Percentiles rank a stretch among this genome's conserved stretches.
Conservation (phyloP, 108 stramenopile genomes). For the Schizochytrium sp. region DNA sequence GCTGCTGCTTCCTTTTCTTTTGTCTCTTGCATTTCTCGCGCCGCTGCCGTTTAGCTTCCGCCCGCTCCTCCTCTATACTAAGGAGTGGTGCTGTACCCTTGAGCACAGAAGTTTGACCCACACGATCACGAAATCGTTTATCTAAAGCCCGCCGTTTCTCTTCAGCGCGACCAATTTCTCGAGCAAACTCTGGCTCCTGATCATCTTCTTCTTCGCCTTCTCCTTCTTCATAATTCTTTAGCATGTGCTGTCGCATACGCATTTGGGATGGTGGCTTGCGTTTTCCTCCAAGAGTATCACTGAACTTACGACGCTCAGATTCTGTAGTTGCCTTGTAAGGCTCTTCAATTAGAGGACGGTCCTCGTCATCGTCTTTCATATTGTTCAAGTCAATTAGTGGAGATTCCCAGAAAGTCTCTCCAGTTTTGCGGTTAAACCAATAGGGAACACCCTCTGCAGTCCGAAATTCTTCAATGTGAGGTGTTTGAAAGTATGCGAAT, state of each 20-base stretch:
- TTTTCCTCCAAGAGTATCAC: not conserved
- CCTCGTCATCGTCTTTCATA: slow-evolving; percentile 65
- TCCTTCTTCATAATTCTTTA: slow-evolving; percentile 19
- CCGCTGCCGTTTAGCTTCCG: slow-evolving; percentile 19
- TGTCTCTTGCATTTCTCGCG: not conserved
- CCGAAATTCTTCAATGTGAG: slow-evolving; percentile 69
- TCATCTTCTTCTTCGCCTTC: not conserved
- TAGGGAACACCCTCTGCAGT: slow-evolving; percentile 78
- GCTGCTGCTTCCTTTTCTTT: slow-evolving; percentile 8
- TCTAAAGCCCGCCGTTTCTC: slow-evolving; percentile 54
- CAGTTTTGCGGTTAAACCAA: slow-evolving; percentile 78
- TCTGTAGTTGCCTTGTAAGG: not conserved
- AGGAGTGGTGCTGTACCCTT: slow-evolving; percentile 39
- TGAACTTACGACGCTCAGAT: slow-evolving; percentile 40
- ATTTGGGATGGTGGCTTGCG: slow-evolving; percentile 33
- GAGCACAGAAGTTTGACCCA: slow-evolving; percentile 27
- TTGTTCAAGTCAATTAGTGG: slow-evolving; percentile 69
- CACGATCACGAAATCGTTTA: slow-evolving; percentile 42
- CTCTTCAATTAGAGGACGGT: slow-evolving; percentile 19
- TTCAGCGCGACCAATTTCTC: not conserved
- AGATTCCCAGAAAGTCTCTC: slow-evolving; percentile 80
- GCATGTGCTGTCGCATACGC: slow-evolving; percentile 62
- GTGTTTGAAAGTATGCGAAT: slow-evolving; percentile 78
- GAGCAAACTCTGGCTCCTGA: not conserved
- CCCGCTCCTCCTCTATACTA: slow-evolving; percentile 24